phyloP scores from a whole-genome alignment of 2,329 filamentous ascomycete species.

The Arthrobotrys musiformis region DNA sequence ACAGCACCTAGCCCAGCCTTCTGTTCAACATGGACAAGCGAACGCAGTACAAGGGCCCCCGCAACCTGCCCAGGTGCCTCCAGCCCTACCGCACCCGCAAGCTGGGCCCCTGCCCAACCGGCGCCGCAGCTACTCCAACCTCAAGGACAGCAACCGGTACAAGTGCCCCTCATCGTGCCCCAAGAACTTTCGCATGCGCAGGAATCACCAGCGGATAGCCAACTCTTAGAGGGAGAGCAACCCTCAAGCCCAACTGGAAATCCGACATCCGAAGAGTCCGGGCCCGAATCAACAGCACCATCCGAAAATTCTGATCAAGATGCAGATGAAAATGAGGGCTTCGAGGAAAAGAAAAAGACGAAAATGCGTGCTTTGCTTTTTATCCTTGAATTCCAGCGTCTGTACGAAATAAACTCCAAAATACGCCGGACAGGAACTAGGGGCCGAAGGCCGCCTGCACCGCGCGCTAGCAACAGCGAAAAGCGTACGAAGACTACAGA shows the following conservation, averaged over 20 bases:
- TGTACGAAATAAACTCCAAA: neutral
- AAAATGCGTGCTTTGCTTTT: neutral
- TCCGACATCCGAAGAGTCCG: neutral
- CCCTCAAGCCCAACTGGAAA: neutral
- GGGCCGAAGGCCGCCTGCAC: neutral
- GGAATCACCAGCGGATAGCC: no score
- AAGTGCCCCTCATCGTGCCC: neutral
- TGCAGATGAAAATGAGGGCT: neutral
- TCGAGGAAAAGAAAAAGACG: neutral
- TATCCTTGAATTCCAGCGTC: neutral
- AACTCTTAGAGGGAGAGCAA: neutral
- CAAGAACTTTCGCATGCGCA: no score
- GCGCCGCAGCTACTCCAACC: neutral
- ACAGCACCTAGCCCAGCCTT: neutral
- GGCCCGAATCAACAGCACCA: neutral
- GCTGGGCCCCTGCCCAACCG: neutral
- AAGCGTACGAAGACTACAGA: neutral
- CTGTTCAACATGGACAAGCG: neutral
- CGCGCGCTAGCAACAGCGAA: neutral
- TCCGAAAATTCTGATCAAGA: neutral
- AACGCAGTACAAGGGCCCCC: neutral
- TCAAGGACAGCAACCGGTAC: neutral
- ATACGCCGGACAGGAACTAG: neutral
- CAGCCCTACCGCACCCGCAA: neutral
- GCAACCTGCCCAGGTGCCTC: neutral